A percentile compares a stretch with the other conserved stretches of the same genome.
Evolutionary conservation across 345 rosid species (phyloP).

Genomic region (Cardiospermum halicacabum): DNA sequence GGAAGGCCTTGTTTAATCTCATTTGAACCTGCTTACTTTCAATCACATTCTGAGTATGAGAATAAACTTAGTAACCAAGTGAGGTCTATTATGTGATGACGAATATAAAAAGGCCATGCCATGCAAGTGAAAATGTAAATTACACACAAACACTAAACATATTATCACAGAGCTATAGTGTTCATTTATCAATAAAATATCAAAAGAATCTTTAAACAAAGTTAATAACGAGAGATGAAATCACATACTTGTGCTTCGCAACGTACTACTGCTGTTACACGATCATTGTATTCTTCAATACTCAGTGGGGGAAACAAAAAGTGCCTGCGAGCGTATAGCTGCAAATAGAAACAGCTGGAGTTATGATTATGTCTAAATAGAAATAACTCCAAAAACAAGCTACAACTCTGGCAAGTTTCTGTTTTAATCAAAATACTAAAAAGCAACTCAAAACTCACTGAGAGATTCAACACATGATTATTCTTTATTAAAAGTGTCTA

Average conservation of each 20-base stretch:
- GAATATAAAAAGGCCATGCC: neutral
- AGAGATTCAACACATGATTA: neutral
- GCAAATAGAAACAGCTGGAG: slow-evolving; percentile 23
- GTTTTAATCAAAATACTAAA: neutral
- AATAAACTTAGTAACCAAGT: neutral
- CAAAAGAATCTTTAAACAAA: neutral
- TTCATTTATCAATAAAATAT: neutral
- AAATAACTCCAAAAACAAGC: neutral
- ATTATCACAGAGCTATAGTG: neutral
- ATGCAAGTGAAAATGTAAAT: neutral
- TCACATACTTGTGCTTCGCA: slow-evolving; percentile 83
- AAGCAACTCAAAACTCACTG: neutral
- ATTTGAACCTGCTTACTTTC: neutral
- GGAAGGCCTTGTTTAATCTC: neutral
- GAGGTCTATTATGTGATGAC: neutral
- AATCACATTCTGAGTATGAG: slow-evolving; percentile 1
- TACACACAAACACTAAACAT: neutral
- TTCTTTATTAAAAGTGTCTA: no score
- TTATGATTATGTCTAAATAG: neutral
- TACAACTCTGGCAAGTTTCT: neutral
- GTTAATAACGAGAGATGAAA: neutral
- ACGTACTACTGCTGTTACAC: slow-evolving; percentile 73
- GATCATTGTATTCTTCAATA: slow-evolving; percentile 76
- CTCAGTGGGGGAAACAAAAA: slow-evolving; percentile 77
- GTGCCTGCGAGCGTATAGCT: slow-evolving; percentile 84